Evolutionary conservation across 2,329 filamentous ascomycete species (phyloP).

Genomic region (Colletotrichum kahawae): DNA sequence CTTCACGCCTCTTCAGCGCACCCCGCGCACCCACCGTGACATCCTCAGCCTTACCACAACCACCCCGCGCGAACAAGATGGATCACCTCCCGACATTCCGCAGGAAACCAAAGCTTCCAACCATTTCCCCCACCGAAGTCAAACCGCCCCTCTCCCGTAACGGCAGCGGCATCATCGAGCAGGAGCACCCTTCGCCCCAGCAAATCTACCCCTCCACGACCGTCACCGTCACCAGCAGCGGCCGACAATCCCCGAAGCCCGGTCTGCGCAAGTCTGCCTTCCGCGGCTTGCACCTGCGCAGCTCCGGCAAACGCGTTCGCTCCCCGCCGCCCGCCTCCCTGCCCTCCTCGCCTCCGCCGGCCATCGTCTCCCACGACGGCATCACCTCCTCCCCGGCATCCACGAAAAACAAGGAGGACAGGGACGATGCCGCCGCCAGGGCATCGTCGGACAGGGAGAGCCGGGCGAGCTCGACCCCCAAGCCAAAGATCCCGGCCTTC

Average conservation of each 20-base stretch:
- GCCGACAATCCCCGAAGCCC: constrained; percentile 23
- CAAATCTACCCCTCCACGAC: constrained; percentile 25
- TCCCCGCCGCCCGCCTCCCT: constrained; percentile 39
- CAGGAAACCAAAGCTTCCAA: constrained; percentile 48
- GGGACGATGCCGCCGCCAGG: not conserved
- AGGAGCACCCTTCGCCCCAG: constrained; percentile 23
- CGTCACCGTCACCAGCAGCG: constrained; percentile 5
- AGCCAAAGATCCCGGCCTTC: constrained; percentile 42
- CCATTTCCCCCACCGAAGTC: constrained; percentile 43
- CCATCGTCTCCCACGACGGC: constrained; percentile 42
- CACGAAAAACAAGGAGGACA: constrained; percentile 2
- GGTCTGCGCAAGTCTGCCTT: constrained; percentile 44
- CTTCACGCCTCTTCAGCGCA: not conserved
- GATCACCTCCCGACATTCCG: constrained; percentile 48
- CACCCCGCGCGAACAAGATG: constrained; percentile 31
- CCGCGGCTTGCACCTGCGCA: constrained; percentile 48
- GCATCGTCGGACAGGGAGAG: not conserved
- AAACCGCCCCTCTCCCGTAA: constrained; percentile 23
- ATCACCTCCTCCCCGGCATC: constrained; percentile 25
- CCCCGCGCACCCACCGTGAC: not conserved
- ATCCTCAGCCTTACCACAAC: not conserved
- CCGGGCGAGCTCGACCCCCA: not conserved
- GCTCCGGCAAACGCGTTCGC: constrained; percentile 52
- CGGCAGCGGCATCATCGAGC: constrained; percentile 28
- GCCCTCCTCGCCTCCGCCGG: constrained; percentile 22